Evolutionary conservation across 225 moss, liverwort and hornwort genomes (phyloP).

Genomic region (Takakia lepidozioides): DNA sequence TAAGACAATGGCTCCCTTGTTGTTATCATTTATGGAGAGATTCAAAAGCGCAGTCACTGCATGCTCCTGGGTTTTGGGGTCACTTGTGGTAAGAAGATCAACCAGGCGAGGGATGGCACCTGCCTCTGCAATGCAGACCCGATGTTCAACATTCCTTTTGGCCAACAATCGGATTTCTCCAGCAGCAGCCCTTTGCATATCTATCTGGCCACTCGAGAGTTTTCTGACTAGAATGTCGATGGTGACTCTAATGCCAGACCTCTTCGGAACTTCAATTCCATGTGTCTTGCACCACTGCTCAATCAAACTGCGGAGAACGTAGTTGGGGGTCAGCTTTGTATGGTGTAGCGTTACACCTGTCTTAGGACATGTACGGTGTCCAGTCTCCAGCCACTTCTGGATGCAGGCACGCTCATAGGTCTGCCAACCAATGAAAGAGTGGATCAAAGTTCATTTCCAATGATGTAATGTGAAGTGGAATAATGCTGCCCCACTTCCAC

Average conservation of each 20-base stretch:
- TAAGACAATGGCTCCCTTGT: conserved; percentile 51
- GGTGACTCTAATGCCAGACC: conserved; percentile 20
- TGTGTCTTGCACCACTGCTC: conserved; percentile 56
- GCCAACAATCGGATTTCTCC: conserved; percentile 53
- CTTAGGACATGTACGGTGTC: conserved; percentile 49
- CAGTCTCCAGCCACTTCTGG: conserved; percentile 52
- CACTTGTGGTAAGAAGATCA: conserved; percentile 31
- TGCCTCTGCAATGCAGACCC: conserved; percentile 58
- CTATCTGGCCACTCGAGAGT: conserved; percentile 36
- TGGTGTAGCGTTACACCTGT: conserved; percentile 42
- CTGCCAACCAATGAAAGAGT: conserved; percentile 14
- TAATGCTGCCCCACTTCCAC: too few relatives aligned
- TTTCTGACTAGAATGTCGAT: conserved; percentile 46
- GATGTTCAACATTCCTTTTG: conserved; percentile 55
- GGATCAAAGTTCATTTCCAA: too few relatives aligned
- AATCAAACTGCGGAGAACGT: conserved; percentile 53
- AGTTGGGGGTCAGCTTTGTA: conserved; percentile 47
- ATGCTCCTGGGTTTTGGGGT: conserved; percentile 59
- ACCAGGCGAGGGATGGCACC: conserved; percentile 62
- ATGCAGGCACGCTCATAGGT: conserved; percentile 58
- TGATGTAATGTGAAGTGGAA: too few relatives aligned
- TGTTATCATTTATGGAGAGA: conserved; percentile 54
- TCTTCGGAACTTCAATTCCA: conserved; percentile 44
- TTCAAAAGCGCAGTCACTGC: conserved; percentile 64
- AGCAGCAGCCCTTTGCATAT: conserved; percentile 55